phyloP scores from a whole-genome alignment of 2,329 filamentous ascomycete genomes.

The Neonectria ditissima region DNA sequence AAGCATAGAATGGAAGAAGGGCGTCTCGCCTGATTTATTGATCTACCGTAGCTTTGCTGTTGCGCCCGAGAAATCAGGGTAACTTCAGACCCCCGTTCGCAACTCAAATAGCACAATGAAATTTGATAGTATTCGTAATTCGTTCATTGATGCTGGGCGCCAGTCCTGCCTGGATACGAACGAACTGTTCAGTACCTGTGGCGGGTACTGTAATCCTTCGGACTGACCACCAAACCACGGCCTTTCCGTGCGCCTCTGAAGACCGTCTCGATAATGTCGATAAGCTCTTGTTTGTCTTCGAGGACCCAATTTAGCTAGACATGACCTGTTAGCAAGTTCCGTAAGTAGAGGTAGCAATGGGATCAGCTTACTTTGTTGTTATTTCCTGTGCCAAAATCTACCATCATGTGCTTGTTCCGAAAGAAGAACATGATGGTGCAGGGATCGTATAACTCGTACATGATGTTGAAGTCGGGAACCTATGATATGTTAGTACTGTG shows the following conservation, averaged over 20 bases:
- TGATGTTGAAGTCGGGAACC: slow-evolving; percentile 87
- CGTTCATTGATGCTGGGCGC: too few species aligned
- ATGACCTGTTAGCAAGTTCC: too few species aligned
- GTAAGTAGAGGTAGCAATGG: too few species aligned
- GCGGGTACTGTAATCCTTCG: slow-evolving; percentile 71
- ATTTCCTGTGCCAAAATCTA: slow-evolving; percentile 96
- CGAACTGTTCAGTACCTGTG: slow-evolving; percentile 41
- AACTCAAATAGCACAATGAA: too few species aligned
- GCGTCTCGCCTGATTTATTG: too few species aligned
- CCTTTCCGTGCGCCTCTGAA: slow-evolving; percentile 99
- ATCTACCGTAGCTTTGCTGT: too few species aligned
- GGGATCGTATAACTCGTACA: slow-evolving; percentile 94
- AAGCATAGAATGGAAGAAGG: too few species aligned
- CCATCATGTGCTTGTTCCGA: slow-evolving; percentile 99
- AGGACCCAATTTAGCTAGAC: slow-evolving; percentile 81
- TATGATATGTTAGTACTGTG: too few species aligned
- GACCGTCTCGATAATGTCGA: slow-evolving; percentile 98
- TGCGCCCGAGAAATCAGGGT: too few species aligned
- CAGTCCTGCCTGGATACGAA: too few species aligned
- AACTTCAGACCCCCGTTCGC: too few species aligned
- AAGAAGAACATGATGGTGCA: slow-evolving; percentile 98
- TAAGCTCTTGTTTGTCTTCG: slow-evolving; percentile 98
- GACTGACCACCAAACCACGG: slow-evolving; percentile 93
- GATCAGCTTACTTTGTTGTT: slow-evolving; percentile 78
- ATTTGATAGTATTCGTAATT: too few species aligned